Evolutionary conservation across 2,329 filamentous ascomycete species (phyloP).

Genomic region (Fusarium continuum): DNA sequence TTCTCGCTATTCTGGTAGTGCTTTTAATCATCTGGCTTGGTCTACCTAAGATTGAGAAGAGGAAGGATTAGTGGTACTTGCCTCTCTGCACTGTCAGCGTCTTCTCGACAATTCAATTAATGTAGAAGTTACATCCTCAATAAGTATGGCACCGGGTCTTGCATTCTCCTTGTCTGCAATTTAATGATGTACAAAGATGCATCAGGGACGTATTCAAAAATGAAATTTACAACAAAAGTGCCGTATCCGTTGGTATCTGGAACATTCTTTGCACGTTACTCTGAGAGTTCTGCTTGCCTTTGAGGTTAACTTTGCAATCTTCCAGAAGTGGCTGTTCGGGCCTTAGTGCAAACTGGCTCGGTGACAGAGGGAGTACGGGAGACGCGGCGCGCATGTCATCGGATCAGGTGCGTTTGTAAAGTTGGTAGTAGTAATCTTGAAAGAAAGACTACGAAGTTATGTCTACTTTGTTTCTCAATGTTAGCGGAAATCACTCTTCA

Average conservation of each 20-base stretch:
- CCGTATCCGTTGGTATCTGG: not conserved
- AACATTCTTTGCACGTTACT: not conserved
- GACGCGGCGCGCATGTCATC: no score
- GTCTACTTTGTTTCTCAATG: no score
- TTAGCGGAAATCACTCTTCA: no score
- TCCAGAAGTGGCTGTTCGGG: no score
- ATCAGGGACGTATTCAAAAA: not conserved
- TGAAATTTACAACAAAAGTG: not conserved
- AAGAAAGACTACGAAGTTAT: no score
- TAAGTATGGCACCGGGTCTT: not conserved
- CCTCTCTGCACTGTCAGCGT: no score
- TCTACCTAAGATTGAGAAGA: constrained; percentile 54
- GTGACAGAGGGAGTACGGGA: no score
- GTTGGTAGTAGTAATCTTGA: no score
- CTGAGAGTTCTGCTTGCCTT: not conserved
- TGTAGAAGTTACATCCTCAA: not conserved
- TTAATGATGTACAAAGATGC: not conserved
- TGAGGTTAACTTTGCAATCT: not conserved
- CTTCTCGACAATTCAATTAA: no score
- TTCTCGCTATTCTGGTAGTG: constrained; percentile 59
- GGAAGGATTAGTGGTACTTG: constrained; percentile 50
- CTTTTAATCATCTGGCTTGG: constrained; percentile 58
- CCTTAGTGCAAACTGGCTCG: no score
- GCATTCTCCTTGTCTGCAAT: not conserved
- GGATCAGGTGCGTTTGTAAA: no score